phyloP scores from a whole-genome alignment of 140 eudicot genomes.

The Anethum foeniculum region DNA sequence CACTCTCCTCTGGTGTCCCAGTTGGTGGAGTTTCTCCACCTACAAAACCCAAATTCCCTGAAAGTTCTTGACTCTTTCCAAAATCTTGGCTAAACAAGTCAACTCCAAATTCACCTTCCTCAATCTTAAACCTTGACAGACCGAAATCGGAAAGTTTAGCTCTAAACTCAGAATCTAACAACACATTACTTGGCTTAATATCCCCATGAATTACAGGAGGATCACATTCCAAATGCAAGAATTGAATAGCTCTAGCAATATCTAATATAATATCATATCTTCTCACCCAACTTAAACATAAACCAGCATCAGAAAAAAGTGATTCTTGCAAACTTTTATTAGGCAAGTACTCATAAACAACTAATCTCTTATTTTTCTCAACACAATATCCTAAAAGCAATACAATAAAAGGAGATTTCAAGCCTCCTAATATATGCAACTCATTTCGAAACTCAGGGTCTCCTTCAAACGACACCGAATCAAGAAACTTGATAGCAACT shows the following conservation, averaged over 20 bases:
- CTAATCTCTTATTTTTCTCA: conserved; percentile 47
- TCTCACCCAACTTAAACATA: conserved; percentile 45
- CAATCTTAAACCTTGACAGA: conserved; percentile 70
- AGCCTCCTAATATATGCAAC: conserved; percentile 60
- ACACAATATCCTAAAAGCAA: conserved; percentile 72
- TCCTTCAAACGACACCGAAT: conserved; percentile 41
- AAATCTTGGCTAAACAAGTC: conserved; percentile 86
- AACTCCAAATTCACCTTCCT: conserved; percentile 52
- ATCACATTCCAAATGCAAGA: conserved; percentile 78
- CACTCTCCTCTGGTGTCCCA: conserved; percentile 53
- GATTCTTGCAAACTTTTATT: conserved; percentile 80
- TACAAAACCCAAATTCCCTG: conserved; percentile 40
- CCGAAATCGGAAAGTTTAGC: conserved; percentile 97
- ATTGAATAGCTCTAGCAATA: conserved; percentile 67
- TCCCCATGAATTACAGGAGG: conserved; percentile 99
- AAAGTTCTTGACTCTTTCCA: conserved; percentile 47
- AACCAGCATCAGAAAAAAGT: conserved; percentile 39
- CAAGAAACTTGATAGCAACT: conserved; percentile 78
- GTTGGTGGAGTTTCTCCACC: conserved; percentile 42
- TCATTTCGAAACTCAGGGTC: conserved; percentile 85
- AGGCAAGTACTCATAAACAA: conserved; percentile 95
- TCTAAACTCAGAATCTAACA: conserved; percentile 71
- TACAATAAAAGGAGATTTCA: conserved; percentile 59
- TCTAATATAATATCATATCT: conserved; percentile 60
- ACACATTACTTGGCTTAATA: conserved; percentile 91